Evolutionary conservation across 2,329 filamentous ascomycete genomes (phyloP).

Genomic region (Trichoderma atroviride): DNA sequence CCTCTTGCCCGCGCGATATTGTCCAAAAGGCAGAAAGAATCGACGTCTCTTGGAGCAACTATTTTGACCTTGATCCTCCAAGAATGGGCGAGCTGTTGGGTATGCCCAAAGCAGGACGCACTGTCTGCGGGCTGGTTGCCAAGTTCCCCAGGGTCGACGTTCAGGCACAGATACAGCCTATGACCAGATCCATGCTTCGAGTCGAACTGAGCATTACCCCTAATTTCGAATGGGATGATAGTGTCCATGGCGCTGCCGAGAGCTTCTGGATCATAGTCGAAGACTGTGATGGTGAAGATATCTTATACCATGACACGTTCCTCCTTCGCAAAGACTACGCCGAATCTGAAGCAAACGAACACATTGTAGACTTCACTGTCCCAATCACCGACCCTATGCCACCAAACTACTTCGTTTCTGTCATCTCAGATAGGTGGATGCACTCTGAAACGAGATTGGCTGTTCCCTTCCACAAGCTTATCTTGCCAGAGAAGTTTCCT

Average conservation of each 20-base stretch:
- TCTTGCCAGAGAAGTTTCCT: slow-evolving; percentile 93
- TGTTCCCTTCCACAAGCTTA: slow-evolving; percentile 92
- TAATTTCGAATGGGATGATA: slow-evolving; percentile 94
- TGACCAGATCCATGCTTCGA: slow-evolving; percentile 90
- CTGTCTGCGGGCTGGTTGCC: slow-evolving; percentile 81
- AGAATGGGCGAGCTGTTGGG: slow-evolving; percentile 94
- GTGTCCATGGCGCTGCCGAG: slow-evolving; percentile 83
- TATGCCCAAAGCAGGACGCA: slow-evolving; percentile 82
- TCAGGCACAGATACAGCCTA: slow-evolving; percentile 89
- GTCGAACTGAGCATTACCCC: slow-evolving; percentile 90
- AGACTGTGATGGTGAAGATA: slow-evolving; percentile 95
- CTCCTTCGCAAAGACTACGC: slow-evolving; percentile 89
- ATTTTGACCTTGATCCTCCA: slow-evolving; percentile 94
- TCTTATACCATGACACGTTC: slow-evolving; percentile 93
- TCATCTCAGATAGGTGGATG: slow-evolving; percentile 97
- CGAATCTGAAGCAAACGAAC: slow-evolving; percentile 82
- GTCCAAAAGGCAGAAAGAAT: slow-evolving; percentile 92
- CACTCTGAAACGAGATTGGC: slow-evolving; percentile 92
- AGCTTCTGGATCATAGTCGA: slow-evolving; percentile 97
- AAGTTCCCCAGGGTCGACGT: slow-evolving; percentile 94
- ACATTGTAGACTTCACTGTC: slow-evolving; percentile 93
- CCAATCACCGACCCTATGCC: slow-evolving; percentile 97
- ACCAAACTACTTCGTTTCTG: slow-evolving; percentile 96
- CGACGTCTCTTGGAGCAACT: slow-evolving; percentile 88
- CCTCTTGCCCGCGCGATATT: slow-evolving; percentile 78